Conservation (phyloP, 768 basidiomycete species). For the Postia placenta region DNA sequence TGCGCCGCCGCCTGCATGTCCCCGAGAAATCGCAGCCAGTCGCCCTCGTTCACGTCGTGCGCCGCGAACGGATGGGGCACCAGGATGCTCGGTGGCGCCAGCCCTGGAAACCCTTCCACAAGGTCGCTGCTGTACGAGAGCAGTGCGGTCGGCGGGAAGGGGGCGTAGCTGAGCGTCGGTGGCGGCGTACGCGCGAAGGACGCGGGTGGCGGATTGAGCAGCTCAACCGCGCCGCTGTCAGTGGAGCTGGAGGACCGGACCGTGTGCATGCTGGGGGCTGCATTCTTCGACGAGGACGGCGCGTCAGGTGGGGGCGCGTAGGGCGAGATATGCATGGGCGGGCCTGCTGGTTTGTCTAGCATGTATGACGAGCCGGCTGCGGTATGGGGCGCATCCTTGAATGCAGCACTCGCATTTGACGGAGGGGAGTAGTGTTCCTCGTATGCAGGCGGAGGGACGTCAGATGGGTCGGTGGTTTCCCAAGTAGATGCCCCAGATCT, state of each 20-base stretch:
- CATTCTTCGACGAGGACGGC: background rate
- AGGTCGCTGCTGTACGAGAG: slow-evolving; percentile 28
- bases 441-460: background rate
- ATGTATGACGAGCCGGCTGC: background rate
- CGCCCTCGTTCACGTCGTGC: slow-evolving; percentile 43
- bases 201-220: slow-evolving; percentile 17
- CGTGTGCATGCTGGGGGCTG: no score
- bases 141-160: slow-evolving; percentile 29
- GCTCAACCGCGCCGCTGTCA: no score
- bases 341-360: background rate
- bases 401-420: background rate
- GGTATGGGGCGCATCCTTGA: background rate
- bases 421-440: background rate
- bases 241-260: no score
- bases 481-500: no score
- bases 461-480: no score
- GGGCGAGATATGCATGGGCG: background rate
- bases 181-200: slow-evolving; percentile 17
- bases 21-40: slow-evolving; percentile 38
- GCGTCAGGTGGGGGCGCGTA: background rate
- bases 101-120: slow-evolving; percentile 36
- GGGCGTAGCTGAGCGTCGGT: slow-evolving; percentile 9
- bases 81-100: slow-evolving; percentile 33
- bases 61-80: slow-evolving; percentile 44
- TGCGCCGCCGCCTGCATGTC: slow-evolving; percentile 8